Percentiles rank a stretch among this genome's conserved stretches.
Conservation (phyloP, 192 early-diverging fungal species). For the Coemansia sp. region DNA sequence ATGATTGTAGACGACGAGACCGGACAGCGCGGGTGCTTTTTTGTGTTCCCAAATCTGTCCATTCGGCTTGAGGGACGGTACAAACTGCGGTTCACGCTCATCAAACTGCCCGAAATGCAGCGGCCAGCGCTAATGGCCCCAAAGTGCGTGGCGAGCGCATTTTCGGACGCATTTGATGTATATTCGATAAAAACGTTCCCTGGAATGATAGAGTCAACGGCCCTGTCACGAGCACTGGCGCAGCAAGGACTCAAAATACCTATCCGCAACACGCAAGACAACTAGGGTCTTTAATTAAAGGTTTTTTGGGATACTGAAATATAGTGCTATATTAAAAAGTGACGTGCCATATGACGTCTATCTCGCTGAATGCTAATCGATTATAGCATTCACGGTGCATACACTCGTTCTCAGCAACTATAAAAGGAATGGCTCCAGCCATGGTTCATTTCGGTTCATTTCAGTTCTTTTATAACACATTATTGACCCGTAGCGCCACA, state of each 20-base stretch:
- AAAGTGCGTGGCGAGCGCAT: slow-evolving; percentile 54
- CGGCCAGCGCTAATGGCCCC: slow-evolving; percentile 53
- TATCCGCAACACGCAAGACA: slow-evolving; percentile 65
- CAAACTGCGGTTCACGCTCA: slow-evolving; percentile 63
- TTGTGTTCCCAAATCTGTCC: slow-evolving; percentile 75
- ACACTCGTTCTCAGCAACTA: too few species aligned
- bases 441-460: too few species aligned
- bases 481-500: too few species aligned
- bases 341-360: neutral
- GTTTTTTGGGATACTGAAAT: too few species aligned
- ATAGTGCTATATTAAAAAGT: neutral
- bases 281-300: neutral
- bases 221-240: slow-evolving; percentile 73
- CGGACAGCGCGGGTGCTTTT: slow-evolving; percentile 67
- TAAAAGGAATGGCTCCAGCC: too few species aligned
- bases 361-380: neutral
- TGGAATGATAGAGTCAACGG: slow-evolving; percentile 81
- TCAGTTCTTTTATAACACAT: too few species aligned
- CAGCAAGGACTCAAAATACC: slow-evolving; percentile 78
- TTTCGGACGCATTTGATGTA: slow-evolving; percentile 70
- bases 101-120: slow-evolving; percentile 62
- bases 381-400: neutral
- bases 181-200: slow-evolving; percentile 82
- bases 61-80: slow-evolving; percentile 73
- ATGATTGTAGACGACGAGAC: slow-evolving; percentile 43